phyloP scores from a whole-genome alignment of 108 stramenopile genomes.

The Cylindrotheca closterium region DNA sequence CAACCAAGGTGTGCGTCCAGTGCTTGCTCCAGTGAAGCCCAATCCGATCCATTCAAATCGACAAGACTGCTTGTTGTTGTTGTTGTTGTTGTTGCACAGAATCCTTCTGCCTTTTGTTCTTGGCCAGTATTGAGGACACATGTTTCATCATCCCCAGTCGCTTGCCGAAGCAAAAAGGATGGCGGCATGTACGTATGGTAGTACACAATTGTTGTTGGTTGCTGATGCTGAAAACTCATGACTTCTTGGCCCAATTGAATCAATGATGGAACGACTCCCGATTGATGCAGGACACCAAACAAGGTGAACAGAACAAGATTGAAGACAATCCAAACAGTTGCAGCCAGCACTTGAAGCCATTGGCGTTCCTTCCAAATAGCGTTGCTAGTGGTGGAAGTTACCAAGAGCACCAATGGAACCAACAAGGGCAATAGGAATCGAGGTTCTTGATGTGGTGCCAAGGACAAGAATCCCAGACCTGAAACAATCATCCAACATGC shows the following conservation, averaged over 20 bases:
- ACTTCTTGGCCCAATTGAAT: constrained; percentile 20
- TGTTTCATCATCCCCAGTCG: too few species aligned
- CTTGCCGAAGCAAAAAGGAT: constrained; percentile 61
- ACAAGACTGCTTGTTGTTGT: too few species aligned
- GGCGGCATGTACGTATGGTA: constrained; percentile 82
- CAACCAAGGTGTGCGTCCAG: constrained; percentile 4
- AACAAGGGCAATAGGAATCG: constrained; percentile 70
- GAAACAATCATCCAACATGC: constrained; percentile 39
- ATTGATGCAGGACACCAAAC: constrained; percentile 77
- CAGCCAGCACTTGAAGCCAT: background rate
- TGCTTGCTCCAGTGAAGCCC: constrained; percentile 19
- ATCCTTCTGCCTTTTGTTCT: too few species aligned
- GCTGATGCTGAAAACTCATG: background rate
- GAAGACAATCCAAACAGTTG: constrained; percentile 55
- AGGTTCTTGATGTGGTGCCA: constrained; percentile 85
- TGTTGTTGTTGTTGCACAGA: background rate
- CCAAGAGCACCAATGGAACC: constrained; percentile 53
- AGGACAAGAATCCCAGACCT: constrained; percentile 58
- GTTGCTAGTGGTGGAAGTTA: too few species aligned
- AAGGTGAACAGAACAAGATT: constrained; percentile 57
- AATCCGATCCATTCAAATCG: constrained; percentile 16
- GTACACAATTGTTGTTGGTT: constrained; percentile 44
- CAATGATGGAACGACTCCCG: constrained; percentile 51
- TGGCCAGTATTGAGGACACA: too few species aligned
- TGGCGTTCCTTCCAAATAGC: too few species aligned